Conservation (phyloP, 257 asterid genomes). For the Capsicum baccatum region DNA sequence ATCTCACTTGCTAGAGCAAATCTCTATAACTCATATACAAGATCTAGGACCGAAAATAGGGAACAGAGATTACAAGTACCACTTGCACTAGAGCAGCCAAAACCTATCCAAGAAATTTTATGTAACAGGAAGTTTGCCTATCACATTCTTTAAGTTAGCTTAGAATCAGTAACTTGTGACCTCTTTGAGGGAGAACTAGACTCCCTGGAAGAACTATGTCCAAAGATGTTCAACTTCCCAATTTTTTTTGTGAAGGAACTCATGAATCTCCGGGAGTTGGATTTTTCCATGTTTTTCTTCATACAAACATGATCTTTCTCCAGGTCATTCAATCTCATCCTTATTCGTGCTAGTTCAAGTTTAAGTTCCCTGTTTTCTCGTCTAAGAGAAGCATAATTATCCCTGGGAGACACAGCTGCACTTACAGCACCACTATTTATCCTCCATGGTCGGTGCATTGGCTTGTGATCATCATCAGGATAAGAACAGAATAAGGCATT, state of each 20-base stretch:
- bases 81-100: conserved; percentile 30
- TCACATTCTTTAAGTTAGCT: conserved; percentile 63
- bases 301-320: conserved; percentile 93
- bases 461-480: conserved; percentile 85
- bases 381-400: conserved; percentile 88
- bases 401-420: conserved; percentile 93
- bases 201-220: conserved; percentile 64
- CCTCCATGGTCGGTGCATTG: conserved; percentile 85
- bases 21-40: conserved; percentile 51
- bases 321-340: conserved; percentile 91
- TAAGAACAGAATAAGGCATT: conserved; percentile 67
- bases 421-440: conserved; percentile 88
- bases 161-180: conserved; percentile 74
- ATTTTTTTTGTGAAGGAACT: conserved; percentile 79
- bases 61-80: conserved; percentile 28
- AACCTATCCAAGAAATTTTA: conserved; percentile 16
- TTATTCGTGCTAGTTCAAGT: conserved; percentile 85
- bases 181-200: conserved; percentile 84
- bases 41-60: conserved; percentile 27
- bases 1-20: conserved; percentile 32
- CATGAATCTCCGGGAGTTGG: conserved; percentile 71
- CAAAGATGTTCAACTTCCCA: conserved; percentile 70
- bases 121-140: conserved; percentile 44
- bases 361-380: conserved; percentile 89
- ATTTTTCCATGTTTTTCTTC: conserved; percentile 89